Evolutionary conservation across 2,329 filamentous ascomycete species (phyloP), one percentile per base, ranked within the genome.

Genomic region (Fonsecaea pedrosoi): DNA sequence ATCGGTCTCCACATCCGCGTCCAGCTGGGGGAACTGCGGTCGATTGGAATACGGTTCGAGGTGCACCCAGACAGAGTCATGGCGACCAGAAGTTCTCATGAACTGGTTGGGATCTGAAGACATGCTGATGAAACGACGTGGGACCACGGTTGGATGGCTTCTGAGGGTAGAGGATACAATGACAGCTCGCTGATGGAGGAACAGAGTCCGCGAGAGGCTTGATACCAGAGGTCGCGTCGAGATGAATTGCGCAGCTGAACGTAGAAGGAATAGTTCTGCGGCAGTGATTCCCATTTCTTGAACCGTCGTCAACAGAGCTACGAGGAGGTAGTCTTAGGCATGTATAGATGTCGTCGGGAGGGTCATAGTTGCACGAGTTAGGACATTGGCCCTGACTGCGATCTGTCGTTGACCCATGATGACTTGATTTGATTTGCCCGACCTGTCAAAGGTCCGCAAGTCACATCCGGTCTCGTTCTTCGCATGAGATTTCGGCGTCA

Each of bases 41-140:
- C 80, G 77, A 13, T 78, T 75, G 35, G 76, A 75, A 73, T 82
- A 85, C 0, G 82, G 82, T 30, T 83, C 76, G 0, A 76, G 76
- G 69, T 85, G 83, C 0, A 84, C 75, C 85, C 85, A 87, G 21
- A 87, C 85, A 0, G 85, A 73, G 60, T 85, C 82, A 3, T 78
- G 82, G 18, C 78, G 76, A 40, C 85, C 85, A 0, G 83, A 85
- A 4, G 85, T 86, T 48, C 78, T 74, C 70, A 79, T 76, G 67
- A 76, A 79, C 53, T 80, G 77, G 13, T 37, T 60, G 8, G 57
- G 57, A 60, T 60, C 57, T 53, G 57, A 53, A 48, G 57, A 50
- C 45, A 48, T 60, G 42, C 42, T 37, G 57, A 13, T 12, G 42
- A 37, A 8, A 18, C 57, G 40, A 37, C 30, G 42, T 32, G 40